A percentile compares a stretch with the other conserved stretches of the same genome.
Conservation (phyloP, 139 green algal genomes). For the Helicosporidium sp. region DNA sequence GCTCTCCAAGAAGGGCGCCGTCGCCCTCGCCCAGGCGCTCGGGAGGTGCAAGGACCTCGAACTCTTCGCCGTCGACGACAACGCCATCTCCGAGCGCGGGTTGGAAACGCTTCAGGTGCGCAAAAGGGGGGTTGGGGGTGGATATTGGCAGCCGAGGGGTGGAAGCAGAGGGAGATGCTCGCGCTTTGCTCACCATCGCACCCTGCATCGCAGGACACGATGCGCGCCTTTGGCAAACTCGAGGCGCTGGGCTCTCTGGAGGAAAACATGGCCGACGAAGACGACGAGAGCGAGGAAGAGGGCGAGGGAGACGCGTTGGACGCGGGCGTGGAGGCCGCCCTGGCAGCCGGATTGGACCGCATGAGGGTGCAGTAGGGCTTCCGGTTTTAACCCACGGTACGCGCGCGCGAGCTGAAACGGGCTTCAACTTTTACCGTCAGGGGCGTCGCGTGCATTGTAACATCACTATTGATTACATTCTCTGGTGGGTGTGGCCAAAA, state of each 20-base stretch:
- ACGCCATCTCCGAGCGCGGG: slow-evolving; percentile 45
- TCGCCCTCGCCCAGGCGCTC: slow-evolving; percentile 30
- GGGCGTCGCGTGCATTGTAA: too few relatives aligned
- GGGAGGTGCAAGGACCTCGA: slow-evolving; percentile 13
- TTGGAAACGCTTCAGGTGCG: slow-evolving; percentile 25
- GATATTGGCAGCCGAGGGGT: not conserved
- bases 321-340: not conserved
- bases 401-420: too few relatives aligned
- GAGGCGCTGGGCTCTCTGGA: slow-evolving; percentile 26
- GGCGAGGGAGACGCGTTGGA: slow-evolving; percentile 5
- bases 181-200: not conserved
- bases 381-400: too few relatives aligned
- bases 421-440: too few relatives aligned
- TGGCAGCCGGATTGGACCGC: slow-evolving; percentile 11
- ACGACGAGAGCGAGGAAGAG: slow-evolving; percentile 19
- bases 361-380: too few relatives aligned
- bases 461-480: too few relatives aligned
- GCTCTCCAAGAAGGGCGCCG: slow-evolving; percentile 32
- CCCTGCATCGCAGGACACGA: slow-evolving; percentile 9
- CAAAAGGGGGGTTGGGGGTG: not conserved
- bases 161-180: not conserved
- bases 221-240: slow-evolving; percentile 16
- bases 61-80: slow-evolving; percentile 56
- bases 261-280: slow-evolving; percentile 28
- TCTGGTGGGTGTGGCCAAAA: too few relatives aligned